Evolutionary conservation across 345 rosid species (phyloP).

Genomic region (Sonneratia alba): DNA sequence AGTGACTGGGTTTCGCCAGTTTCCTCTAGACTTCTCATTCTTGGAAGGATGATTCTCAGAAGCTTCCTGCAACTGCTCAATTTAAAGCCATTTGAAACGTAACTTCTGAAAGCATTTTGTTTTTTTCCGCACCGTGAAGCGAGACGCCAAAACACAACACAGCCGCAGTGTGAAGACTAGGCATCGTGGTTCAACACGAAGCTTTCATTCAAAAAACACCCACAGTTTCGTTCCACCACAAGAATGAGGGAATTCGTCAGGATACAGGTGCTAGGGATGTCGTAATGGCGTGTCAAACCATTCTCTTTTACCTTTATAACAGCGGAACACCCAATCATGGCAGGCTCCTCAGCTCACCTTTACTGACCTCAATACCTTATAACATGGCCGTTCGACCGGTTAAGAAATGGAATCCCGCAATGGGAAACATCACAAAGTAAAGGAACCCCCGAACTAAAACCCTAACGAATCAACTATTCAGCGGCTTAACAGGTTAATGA

Average conservation of each 20-base stretch:
- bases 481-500: not conserved
- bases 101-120: no score
- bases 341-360: not conserved
- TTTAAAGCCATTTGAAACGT: no score
- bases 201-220: not conserved
- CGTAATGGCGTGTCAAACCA: no score
- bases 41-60: no score
- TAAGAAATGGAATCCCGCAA: not conserved
- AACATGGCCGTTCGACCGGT: not conserved
- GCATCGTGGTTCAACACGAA: not conserved
- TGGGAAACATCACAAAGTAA: not conserved
- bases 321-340: not conserved
- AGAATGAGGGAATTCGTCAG: no score
- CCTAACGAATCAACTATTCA: not conserved
- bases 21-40: no score
- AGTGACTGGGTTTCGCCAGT: no score
- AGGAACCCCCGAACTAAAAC: not conserved
- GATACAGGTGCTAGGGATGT: no score
- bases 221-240: not conserved
- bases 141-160: no score
- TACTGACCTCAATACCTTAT: not conserved
- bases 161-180: no score
- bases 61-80: no score
- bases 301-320: not conserved
- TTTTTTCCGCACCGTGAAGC: no score